Percentiles rank a stretch among this genome's conserved stretches.
Conservation (phyloP, 768 basidiomycete species). For the Tremella yokohamensis region DNA sequence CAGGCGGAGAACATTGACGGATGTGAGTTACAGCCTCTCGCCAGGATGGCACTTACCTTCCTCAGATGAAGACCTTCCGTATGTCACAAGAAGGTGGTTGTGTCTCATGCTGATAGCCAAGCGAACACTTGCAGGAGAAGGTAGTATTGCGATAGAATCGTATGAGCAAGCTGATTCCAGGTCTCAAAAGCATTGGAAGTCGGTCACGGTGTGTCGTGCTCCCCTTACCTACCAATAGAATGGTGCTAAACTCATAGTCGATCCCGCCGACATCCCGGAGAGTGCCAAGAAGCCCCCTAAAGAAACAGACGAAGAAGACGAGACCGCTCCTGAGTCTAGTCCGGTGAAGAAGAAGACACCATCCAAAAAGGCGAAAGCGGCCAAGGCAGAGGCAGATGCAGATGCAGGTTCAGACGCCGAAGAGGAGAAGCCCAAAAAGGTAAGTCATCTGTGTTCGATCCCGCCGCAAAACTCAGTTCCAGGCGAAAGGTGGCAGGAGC, state of each 20-base stretch:
- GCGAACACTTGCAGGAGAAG: conserved; percentile 64
- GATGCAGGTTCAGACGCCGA: conserved; percentile 10
- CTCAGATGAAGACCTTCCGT: conserved; percentile 41
- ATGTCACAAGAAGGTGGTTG: not conserved
- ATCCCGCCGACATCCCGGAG: conserved; percentile 67
- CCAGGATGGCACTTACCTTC: too few relatives aligned
- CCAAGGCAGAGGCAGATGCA: conserved; percentile 15
- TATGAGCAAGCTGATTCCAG: conserved; percentile 9
- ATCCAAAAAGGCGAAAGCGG: conserved; percentile 15
- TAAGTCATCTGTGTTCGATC: not conserved
- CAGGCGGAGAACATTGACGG: conserved; percentile 74
- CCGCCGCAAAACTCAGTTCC: too few relatives aligned
- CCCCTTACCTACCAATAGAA: not conserved
- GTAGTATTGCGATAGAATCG: conserved; percentile 1
- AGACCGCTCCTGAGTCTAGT: conserved; percentile 30
- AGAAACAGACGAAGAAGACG: conserved; percentile 8
- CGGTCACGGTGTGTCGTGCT: conserved; percentile 55
- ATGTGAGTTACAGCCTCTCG: conserved; percentile 59
- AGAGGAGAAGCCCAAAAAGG: conserved; percentile 19
- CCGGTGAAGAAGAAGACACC: conserved; percentile 40
- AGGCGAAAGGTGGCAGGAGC: not conserved
- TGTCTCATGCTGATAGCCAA: conserved; percentile 7
- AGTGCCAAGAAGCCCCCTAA: conserved; percentile 28
- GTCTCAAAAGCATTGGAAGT: conserved; percentile 69
- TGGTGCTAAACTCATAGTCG: conserved; percentile 54